These are phyloP conservation scores for Sparassis latifolia DNA, from an alignment of 1,284 basidiomycete genomes.

Conservation along the genomic window DNA sequence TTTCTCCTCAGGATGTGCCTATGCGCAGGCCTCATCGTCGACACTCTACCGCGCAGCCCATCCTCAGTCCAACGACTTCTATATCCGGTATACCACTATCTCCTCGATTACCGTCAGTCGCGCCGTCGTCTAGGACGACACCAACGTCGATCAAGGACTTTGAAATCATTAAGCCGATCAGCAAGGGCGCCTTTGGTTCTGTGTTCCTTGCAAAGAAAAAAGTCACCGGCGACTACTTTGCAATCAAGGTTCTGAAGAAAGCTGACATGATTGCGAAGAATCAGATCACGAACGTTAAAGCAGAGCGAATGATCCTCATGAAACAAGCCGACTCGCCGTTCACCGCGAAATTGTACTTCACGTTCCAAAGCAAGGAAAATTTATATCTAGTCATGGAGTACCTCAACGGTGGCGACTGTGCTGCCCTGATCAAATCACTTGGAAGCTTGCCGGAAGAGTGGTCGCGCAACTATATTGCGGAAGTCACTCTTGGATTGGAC, in stretches of 20 bases:
- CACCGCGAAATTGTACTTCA: slow-evolving; percentile 97
- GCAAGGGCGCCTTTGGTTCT: slow-evolving; percentile 97
- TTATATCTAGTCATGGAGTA: slow-evolving; percentile 99
- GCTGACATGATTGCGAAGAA: slow-evolving; percentile 99
- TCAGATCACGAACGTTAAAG: slow-evolving; percentile 99
- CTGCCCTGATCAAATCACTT: slow-evolving; percentile 93
- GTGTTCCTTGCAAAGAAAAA: slow-evolving; percentile 99
- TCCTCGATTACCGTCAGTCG: slow-evolving; percentile 79
- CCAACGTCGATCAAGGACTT: slow-evolving; percentile 98
- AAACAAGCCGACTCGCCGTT: slow-evolving; percentile 99
- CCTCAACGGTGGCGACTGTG: slow-evolving; percentile 95
- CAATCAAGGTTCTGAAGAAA: slow-evolving; percentile 99
- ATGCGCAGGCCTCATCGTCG: slow-evolving; percentile 54
- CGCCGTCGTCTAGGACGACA: slow-evolving; percentile 72
- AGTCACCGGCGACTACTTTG: slow-evolving; percentile 96
- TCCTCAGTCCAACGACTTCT: slow-evolving; percentile 50
- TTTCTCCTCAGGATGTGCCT: slow-evolving; percentile 49
- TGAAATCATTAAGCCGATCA: slow-evolving; percentile 98
- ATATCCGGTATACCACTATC: slow-evolving; percentile 64
- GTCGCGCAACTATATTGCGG: slow-evolving; percentile 94
- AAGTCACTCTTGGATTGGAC: slow-evolving; percentile 92
- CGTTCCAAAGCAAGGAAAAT: slow-evolving; percentile 99
- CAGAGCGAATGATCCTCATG: slow-evolving; percentile 99
- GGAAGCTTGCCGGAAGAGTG: slow-evolving; percentile 93
- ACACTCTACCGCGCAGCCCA: slow-evolving; percentile 65